phyloP scores from a whole-genome alignment of 1,284 basidiomycete genomes.

The Coriolopsis trogii region DNA sequence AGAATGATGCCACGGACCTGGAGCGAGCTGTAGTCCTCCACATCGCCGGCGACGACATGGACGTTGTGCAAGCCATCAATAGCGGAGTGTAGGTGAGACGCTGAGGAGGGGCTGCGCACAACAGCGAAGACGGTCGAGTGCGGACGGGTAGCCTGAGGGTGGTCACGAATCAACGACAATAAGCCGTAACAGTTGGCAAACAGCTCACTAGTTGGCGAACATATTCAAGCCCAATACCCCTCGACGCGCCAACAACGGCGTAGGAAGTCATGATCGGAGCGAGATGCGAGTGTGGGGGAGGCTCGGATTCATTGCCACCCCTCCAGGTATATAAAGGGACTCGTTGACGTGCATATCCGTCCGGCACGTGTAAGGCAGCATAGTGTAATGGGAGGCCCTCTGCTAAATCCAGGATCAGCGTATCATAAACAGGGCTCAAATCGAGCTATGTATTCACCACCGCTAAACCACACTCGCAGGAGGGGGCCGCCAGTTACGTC shows the following conservation, averaged over 20 bases:
- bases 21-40: constrained; percentile 25
- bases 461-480: no score
- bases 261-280: constrained; percentile 17
- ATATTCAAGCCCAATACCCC: constrained; percentile 28
- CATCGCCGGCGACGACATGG: constrained; percentile 32
- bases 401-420: no score
- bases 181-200: not conserved
- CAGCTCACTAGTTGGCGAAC: constrained; percentile 18
- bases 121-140: constrained; percentile 21
- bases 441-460: no score
- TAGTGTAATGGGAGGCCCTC: no score
- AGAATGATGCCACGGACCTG: no score
- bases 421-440: no score
- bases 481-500: no score
- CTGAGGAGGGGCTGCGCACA: constrained; percentile 26
- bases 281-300: no score
- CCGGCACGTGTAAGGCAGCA: no score
- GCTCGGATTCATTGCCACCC: no score
- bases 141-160: not conserved
- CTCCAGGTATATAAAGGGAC: no score
- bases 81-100: constrained; percentile 17
- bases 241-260: constrained; percentile 27
- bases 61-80: constrained; percentile 26
- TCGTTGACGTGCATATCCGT: no score
- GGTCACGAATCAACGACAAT: not conserved